Evolutionary conservation across 1,284 basidiomycete species (phyloP).

Genomic region (Polyporus tsugae): DNA sequence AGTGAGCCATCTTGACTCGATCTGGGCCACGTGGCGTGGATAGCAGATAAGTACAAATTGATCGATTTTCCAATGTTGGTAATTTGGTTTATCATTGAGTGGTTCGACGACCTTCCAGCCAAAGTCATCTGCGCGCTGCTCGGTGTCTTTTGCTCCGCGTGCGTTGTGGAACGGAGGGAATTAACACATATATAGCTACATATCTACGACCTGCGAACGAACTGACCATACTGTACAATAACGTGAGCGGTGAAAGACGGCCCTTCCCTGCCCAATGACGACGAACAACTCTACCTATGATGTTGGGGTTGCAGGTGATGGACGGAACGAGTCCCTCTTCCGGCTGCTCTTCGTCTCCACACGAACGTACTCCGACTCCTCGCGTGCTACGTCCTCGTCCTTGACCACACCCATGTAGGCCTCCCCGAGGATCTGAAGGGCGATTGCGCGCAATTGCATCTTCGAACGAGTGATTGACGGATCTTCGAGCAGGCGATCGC

Average conservation of each 20-base stretch:
- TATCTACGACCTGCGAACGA: slow-evolving; percentile 14
- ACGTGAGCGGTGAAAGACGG: not conserved
- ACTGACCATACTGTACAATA: slow-evolving; percentile 19
- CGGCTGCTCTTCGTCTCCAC: slow-evolving; percentile 78
- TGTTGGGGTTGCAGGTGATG: slow-evolving; percentile 5
- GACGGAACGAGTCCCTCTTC: slow-evolving; percentile 41
- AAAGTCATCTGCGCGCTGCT: too few species aligned
- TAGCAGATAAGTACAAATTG: too few species aligned
- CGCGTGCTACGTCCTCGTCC: slow-evolving; percentile 58
- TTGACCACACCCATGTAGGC: slow-evolving; percentile 77
- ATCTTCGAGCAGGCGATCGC: slow-evolving; percentile 85
- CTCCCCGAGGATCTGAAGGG: slow-evolving; percentile 85
- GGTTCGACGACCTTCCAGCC: slow-evolving; percentile 6
- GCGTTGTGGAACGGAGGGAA: not conserved
- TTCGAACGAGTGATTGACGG: slow-evolving; percentile 63
- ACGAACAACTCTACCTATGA: not conserved
- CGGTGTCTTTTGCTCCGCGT: too few species aligned
- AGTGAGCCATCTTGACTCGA: slow-evolving; percentile 27
- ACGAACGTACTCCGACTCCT: slow-evolving; percentile 84
- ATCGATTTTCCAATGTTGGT: slow-evolving; percentile 19
- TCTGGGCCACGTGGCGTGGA: slow-evolving; percentile 17
- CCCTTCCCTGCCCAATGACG: not conserved
- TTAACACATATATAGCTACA: slow-evolving; percentile 24
- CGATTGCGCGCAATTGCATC: slow-evolving; percentile 79
- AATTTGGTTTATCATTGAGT: slow-evolving; percentile 7